phyloP scores from a whole-genome alignment of 306 rosid species.

The Morella rubra region DNA sequence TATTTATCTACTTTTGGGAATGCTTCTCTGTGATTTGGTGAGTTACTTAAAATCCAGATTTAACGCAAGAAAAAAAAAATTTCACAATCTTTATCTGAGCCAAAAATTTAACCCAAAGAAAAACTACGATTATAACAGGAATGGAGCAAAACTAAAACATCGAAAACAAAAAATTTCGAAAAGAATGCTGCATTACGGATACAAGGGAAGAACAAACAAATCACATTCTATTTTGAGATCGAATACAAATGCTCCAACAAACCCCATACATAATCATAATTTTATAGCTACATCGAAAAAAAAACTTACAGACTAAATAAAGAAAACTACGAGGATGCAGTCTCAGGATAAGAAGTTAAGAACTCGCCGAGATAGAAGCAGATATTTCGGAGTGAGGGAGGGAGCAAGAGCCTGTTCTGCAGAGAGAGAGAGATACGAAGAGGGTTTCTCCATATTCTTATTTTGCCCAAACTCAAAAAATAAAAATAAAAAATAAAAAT shows the following conservation, averaged over 20 bases:
- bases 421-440: no score
- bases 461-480: no score
- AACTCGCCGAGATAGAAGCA: slow-evolving; percentile 4
- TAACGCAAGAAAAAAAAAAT: no score
- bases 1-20: background rate
- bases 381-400: slow-evolving; percentile 12
- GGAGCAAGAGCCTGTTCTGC: background rate
- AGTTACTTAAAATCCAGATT: background rate
- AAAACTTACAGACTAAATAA: slow-evolving; percentile 19
- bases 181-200: background rate
- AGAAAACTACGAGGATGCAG: slow-evolving; percentile 1
- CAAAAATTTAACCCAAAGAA: background rate
- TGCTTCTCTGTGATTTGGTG: background rate
- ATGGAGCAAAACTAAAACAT: background rate
- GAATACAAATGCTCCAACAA: background rate
- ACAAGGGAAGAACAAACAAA: background rate
- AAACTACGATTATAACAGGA: background rate
- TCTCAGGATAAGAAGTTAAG: background rate
- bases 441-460: no score
- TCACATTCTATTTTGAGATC: background rate
- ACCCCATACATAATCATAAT: background rate
- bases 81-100: background rate
- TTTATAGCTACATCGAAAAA: background rate
- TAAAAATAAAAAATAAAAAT: no score
- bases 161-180: slow-evolving; percentile 12